Conservation (phyloP, 352 stramenopile genomes). For the Plasmopara muralis region DNA sequence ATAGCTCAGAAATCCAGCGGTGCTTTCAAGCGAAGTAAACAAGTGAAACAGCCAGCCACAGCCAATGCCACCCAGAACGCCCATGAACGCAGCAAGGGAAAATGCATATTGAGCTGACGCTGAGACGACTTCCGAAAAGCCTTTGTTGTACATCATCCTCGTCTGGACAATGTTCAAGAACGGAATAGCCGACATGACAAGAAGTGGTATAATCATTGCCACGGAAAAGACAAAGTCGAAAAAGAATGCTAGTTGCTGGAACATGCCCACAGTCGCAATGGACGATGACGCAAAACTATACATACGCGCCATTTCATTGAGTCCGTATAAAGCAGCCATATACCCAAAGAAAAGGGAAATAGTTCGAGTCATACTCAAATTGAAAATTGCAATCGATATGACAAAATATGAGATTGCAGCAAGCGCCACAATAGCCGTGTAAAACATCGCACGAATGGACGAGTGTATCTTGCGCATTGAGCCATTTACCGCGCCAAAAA, state of each 20-base stretch:
- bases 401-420: conserved; percentile 48
- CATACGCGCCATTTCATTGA: conserved; percentile 84
- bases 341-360: conserved; percentile 80
- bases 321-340: conserved; percentile 61
- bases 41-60: conserved; percentile 78
- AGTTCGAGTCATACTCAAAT: conserved; percentile 26
- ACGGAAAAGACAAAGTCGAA: conserved; percentile 82
- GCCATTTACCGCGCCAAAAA: conserved; percentile 30
- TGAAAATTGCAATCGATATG: conserved; percentile 28
- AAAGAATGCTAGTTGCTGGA: conserved; percentile 78
- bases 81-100: conserved; percentile 73
- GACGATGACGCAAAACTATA: conserved; percentile 67
- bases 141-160: conserved; percentile 89
- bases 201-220: conserved; percentile 64
- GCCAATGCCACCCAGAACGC: conserved; percentile 53
- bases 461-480: conserved; percentile 32
- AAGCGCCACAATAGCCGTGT: conserved; percentile 37
- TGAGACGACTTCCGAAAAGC: conserved; percentile 79
- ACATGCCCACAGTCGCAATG: conserved; percentile 56
- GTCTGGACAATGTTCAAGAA: conserved; percentile 86
- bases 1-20: conserved; percentile 71
- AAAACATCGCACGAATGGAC: conserved; percentile 42
- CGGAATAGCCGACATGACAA: conserved; percentile 76
- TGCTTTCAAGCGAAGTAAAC: conserved; percentile 67
- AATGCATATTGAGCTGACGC: conserved; percentile 84